phyloP scores from a whole-genome alignment of 2,329 filamentous ascomycete genomes.

The Pseudogymnoascus sp. region DNA sequence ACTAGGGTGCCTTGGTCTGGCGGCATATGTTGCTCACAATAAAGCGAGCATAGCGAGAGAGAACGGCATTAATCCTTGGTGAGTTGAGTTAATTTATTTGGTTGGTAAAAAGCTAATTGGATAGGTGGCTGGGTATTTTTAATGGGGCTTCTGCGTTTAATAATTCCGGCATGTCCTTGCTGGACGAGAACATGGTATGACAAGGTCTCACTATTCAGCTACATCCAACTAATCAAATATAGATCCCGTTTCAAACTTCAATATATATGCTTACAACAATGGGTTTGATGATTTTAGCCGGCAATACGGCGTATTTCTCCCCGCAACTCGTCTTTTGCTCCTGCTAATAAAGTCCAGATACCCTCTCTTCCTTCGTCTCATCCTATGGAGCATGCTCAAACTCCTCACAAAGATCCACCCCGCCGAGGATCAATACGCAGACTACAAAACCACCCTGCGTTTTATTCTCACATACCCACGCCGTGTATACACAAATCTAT shows the following conservation, averaged over 20 bases:
- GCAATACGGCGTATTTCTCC: conserved; percentile 65
- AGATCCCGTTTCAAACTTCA: not conserved
- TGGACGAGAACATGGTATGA: conserved; percentile 54
- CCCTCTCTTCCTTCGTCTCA: conserved; percentile 84
- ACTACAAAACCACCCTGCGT: conserved; percentile 36
- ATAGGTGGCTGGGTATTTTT: conserved; percentile 68
- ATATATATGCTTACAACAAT: conserved; percentile 77
- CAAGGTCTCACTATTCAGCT: too few species aligned
- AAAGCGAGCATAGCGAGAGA: conserved; percentile 37
- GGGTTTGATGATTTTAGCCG: conserved; percentile 89
- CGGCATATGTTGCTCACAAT: conserved; percentile 48
- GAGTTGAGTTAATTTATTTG: conserved; percentile 71
- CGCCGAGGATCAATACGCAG: conserved; percentile 60
- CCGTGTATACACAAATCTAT: conserved; percentile 90
- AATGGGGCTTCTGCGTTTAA: conserved; percentile 50
- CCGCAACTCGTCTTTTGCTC: conserved; percentile 76
- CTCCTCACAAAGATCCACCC: conserved; percentile 57
- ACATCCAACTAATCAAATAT: not conserved
- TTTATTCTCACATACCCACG: conserved; percentile 92
- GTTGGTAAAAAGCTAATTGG: conserved; percentile 65
- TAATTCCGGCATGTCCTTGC: conserved; percentile 68
- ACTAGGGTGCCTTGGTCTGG: not conserved
- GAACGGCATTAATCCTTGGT: conserved; percentile 57
- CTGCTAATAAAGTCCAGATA: conserved; percentile 94
- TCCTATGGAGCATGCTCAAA: conserved; percentile 75